Evolutionary conservation across 805 yeast genomes (phyloP), one percentile per base, ranked within the genome.

Genomic region (Yarrowia sp.): DNA sequence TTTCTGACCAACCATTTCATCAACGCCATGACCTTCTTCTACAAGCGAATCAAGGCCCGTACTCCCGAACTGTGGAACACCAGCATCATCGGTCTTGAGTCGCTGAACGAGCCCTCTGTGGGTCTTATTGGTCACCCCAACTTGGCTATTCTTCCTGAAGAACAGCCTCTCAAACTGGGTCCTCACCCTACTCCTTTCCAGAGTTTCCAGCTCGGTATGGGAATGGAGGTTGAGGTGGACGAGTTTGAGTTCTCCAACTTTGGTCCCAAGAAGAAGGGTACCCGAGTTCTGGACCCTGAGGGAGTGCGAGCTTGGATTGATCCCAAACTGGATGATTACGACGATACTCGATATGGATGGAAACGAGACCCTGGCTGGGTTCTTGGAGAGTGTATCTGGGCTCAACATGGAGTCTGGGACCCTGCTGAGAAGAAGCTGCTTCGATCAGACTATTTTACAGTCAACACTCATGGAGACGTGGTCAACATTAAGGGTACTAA

Each of bases 121-220:
- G 97, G 98, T 0, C 83, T 87, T 69, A 83, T 89, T 65, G 97
- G 94, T 0, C 82, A 83, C 61, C 78, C 79, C 3, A 83, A 90
- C 74, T 77, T 93, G 40, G 80, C 81, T 7, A 74, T 74, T 1
- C 75, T 88, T 15, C 92, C 83, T 5, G 79, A 80, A 7, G 72
- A 70, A n/a, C 91, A 90, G 75, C 88, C 88, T 69, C 82, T 94
- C 61, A 84, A 89, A 69, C 82, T 92, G 2, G 94, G 93, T 2
- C 87, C 94, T 0, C 86, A 92, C 0, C 98, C 99, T 0, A 89
- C 97, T 0, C 88, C 89, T 0, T 86, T 87, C 71, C 90, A 94
- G 78, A 79, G 89, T 2, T 81, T 94, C 79, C 81, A 85, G 55
- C 78, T 92, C 26, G 98, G 97, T 1, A 86, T 87, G 85, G 98